Conservation (phyloP, 1,139 yeast genomes). For the Pichia norvegensis region DNA sequence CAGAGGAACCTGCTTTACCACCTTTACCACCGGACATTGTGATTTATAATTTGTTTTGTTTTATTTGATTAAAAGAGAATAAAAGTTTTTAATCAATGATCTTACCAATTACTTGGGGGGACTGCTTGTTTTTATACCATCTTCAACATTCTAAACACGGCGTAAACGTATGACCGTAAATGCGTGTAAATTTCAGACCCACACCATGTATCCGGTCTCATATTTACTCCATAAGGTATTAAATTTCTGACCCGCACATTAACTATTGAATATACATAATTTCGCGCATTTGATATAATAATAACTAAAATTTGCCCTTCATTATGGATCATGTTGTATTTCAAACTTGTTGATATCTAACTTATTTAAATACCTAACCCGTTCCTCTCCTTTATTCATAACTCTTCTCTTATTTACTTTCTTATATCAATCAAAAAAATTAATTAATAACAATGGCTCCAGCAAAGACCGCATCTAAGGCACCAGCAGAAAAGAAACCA, state of each 20-base stretch:
- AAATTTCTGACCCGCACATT: slow-evolving; percentile 10
- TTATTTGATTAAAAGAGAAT: slow-evolving; percentile 1
- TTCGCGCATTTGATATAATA: neutral
- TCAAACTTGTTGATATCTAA: neutral
- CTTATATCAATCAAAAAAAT: neutral
- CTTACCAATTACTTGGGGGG: neutral
- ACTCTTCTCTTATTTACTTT: neutral
- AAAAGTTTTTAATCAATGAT: neutral
- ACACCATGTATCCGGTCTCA: slow-evolving; percentile 4
- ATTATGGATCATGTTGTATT: neutral
- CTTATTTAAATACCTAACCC: neutral
- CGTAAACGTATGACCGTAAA: neutral
- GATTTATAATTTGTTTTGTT: slow-evolving; percentile 9
- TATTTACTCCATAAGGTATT: slow-evolving; percentile 8
- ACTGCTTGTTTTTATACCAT: neutral
- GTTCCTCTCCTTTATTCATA: neutral
- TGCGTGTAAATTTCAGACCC: neutral
- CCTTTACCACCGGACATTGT: slow-evolving; percentile 98
- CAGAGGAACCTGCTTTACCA: slow-evolving; percentile 88
- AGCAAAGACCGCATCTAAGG: slow-evolving; percentile 98
- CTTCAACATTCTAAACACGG: neutral
- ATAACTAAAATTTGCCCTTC: neutral
- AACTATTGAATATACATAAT: slow-evolving; percentile 1
- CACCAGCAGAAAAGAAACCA: slow-evolving; percentile 96
- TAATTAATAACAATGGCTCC: slow-evolving; percentile 66